These are phyloP conservation scores for Annulohypoxylon truncatum DNA, from an alignment of 2,329 filamentous ascomycete species.

Conservation along the genomic window DNA sequence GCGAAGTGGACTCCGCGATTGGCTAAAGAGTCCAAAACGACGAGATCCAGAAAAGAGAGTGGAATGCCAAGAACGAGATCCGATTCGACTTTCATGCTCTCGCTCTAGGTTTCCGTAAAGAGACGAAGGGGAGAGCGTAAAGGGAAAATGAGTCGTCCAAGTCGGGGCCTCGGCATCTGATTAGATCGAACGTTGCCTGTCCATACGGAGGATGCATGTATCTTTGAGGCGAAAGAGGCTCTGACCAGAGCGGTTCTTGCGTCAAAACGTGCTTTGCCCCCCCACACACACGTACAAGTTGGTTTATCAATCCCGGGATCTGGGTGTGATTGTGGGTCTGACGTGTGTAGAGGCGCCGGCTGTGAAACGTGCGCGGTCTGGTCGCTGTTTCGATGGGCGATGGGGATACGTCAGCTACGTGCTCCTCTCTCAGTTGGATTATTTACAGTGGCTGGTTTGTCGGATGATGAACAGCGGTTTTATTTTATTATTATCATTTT, in stretches of 20 bases:
- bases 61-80: slow-evolving; percentile 14
- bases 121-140: background rate
- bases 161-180: slow-evolving; percentile 11
- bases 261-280: background rate
- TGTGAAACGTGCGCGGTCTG: slow-evolving; percentile 37
- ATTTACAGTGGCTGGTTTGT: background rate
- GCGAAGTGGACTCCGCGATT: slow-evolving; percentile 6
- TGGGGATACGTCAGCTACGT: slow-evolving; percentile 18
- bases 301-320: slow-evolving; percentile 7
- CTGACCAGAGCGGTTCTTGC: background rate
- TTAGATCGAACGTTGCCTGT: background rate
- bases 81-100: slow-evolving; percentile 7
- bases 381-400: slow-evolving; percentile 26
- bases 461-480: background rate
- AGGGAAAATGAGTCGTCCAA: background rate
- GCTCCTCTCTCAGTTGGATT: background rate
- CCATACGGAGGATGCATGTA: too few species aligned
- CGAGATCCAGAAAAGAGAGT: background rate
- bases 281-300: background rate
- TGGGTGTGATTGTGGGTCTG: background rate
- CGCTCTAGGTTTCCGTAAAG: slow-evolving; percentile 21
- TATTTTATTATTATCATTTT: too few species aligned
- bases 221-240: slow-evolving; percentile 1
- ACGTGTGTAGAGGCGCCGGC: background rate
- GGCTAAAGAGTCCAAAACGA: background rate